Evolutionary conservation across 306 rosid species (phyloP).

Genomic region (Ziziphus jujuba): DNA sequence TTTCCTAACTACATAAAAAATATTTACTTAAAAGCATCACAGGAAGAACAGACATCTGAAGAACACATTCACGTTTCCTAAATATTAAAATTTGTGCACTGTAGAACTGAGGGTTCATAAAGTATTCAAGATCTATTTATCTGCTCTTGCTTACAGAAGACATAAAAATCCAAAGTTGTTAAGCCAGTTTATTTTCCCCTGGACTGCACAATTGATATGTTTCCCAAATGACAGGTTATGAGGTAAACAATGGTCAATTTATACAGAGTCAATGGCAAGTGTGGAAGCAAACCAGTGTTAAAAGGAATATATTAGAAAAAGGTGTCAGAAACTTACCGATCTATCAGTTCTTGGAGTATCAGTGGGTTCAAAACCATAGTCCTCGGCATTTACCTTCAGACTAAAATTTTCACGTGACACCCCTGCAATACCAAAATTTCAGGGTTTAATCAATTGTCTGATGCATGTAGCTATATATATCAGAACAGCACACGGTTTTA

Average conservation of each 20-base stretch:
- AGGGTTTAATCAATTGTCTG: conserved; percentile 17
- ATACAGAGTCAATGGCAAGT: conserved; percentile 1
- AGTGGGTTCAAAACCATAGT: conserved; percentile 85
- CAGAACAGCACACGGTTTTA: not conserved
- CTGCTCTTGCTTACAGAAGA: no score
- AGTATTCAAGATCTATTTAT: no score
- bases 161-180: no score
- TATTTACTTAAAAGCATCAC: no score
- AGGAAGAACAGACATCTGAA: no score
- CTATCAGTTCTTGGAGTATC: conserved; percentile 97
- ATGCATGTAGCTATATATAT: conserved; percentile 1
- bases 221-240: not conserved
- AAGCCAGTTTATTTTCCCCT: no score
- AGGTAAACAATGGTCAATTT: not conserved
- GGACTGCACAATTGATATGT: not conserved
- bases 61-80: no score
- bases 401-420: conserved; percentile 80
- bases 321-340: conserved; percentile 56
- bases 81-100: no score
- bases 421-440: conserved; percentile 53
- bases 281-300: conserved; percentile 8
- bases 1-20: no score
- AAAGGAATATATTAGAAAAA: conserved; percentile 1
- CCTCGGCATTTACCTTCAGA: conserved; percentile 80
- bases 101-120: no score